Percentiles rank a stretch among this genome's conserved stretches.
phyloP scores from a whole-genome alignment of 202 grass and related monocot genomes.

The Schoenoplectus triqueter region DNA sequence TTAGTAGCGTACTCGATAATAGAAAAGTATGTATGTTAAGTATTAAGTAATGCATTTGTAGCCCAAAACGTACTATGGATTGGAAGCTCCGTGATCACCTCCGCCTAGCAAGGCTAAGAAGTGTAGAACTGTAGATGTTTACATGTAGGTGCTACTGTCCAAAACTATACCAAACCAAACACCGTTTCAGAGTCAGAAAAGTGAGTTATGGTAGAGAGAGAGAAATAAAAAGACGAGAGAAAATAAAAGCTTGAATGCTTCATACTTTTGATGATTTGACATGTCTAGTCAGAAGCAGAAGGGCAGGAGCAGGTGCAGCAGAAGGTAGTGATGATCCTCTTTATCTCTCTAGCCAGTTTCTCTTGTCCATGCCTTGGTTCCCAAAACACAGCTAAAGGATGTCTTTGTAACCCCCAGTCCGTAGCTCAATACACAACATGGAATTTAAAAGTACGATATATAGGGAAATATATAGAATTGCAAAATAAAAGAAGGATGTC shows the following conservation, averaged over 20 bases:
- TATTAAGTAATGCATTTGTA: constrained; percentile 30
- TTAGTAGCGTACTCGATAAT: constrained; percentile 12
- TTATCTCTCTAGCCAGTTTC: background rate
- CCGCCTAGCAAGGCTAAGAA: constrained; percentile 15
- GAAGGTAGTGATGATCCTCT: constrained; percentile 38
- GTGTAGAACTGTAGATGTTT: background rate
- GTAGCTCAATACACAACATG: too few species aligned
- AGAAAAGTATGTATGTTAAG: background rate
- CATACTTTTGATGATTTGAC: constrained; percentile 44
- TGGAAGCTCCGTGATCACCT: constrained; percentile 7
- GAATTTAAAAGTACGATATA: too few species aligned
- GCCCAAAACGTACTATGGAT: background rate
- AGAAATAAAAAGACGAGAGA: constrained; percentile 52
- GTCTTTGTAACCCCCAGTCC: background rate
- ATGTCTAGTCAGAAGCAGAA: constrained; percentile 43
- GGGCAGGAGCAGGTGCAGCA: constrained; percentile 40
- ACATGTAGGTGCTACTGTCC: constrained; percentile 37
- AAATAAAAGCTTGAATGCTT: constrained; percentile 42
- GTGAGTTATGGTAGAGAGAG: constrained; percentile 43
- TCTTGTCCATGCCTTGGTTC: background rate
- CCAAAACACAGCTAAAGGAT: background rate
- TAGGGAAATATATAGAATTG: too few species aligned
- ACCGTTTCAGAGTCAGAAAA: constrained; percentile 38
- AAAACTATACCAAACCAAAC: constrained; percentile 39
- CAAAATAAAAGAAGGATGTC: too few species aligned